Evolutionary conservation across 2,329 filamentous ascomycete genomes (phyloP).

Genomic region (Trichoderma sp.): DNA sequence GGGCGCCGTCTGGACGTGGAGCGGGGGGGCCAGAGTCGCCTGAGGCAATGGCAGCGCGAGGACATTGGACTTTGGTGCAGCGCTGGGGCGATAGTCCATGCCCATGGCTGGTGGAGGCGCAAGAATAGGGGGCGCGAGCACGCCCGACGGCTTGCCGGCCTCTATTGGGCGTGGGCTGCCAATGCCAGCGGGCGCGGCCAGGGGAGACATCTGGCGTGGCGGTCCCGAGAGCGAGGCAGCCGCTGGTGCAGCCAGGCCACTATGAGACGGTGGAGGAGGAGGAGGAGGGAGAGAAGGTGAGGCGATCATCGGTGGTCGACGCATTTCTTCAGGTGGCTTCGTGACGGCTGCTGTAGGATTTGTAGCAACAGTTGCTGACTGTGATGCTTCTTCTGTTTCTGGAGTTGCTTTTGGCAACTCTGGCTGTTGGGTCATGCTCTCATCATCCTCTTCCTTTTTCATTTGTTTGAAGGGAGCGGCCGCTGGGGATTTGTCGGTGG

Average conservation of each 20-base stretch:
- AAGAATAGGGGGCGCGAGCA: constrained; percentile 45
- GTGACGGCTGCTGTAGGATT: not conserved
- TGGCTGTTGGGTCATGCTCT: not conserved
- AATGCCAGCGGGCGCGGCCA: constrained; percentile 31
- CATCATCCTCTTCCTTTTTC: constrained; percentile 23
- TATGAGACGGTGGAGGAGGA: constrained; percentile 30
- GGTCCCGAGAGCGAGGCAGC: constrained; percentile 29
- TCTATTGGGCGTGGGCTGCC: constrained; percentile 35
- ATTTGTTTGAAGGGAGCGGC: not conserved
- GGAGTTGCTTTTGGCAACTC: not conserved
- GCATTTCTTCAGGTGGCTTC: constrained; percentile 2
- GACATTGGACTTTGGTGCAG: constrained; percentile 46
- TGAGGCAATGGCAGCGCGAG: constrained; percentile 48
- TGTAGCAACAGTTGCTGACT: not conserved
- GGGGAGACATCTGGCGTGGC: constrained; percentile 22
- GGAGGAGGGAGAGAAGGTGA: constrained; percentile 31
- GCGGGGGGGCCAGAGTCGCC: constrained; percentile 32
- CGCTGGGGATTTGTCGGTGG: not conserved
- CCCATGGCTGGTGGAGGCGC: constrained; percentile 42
- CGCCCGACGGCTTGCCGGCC: constrained; percentile 37
- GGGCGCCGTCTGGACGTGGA: not conserved
- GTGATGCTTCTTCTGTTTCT: not conserved
- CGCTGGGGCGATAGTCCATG: constrained; percentile 31
- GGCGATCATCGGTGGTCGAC: constrained; percentile 26
- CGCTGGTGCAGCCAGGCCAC: constrained; percentile 30